A percentile compares a stretch with the other conserved stretches of the same genome.
These are phyloP conservation scores for Solanum aculeatissimum DNA, from an alignment of 305 asterid species.

Conservation along the genomic window DNA sequence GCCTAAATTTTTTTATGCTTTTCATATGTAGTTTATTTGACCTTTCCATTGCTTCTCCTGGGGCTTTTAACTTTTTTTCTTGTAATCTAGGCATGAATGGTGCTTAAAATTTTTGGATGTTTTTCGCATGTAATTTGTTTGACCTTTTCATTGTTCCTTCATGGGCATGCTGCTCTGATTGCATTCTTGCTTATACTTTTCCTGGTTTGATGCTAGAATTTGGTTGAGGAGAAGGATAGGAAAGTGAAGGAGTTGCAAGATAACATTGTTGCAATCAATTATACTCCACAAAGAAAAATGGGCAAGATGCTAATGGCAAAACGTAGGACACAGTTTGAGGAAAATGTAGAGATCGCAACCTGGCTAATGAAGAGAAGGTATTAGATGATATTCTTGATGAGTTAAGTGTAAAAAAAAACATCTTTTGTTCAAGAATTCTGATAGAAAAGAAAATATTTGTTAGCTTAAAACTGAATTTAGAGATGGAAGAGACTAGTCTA, in stretches of 20 bases:
- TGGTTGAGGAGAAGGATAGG: constrained; percentile 96
- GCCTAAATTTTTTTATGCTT: not conserved
- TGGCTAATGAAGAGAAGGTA: constrained; percentile 97
- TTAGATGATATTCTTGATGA: not conserved
- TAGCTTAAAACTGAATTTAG: not conserved
- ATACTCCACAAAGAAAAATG: constrained; percentile 92
- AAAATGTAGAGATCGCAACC: constrained; percentile 90
- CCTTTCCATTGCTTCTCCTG: not conserved
- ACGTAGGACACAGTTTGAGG: constrained; percentile 80
- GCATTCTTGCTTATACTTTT: not conserved
- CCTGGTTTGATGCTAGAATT: constrained; percentile 33
- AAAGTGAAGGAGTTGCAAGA: constrained; percentile 62
- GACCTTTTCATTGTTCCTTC: not conserved
- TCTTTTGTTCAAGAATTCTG: not conserved
- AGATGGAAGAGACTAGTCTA: not conserved
- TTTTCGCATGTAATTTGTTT: not conserved
- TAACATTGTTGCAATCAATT: constrained; percentile 74
- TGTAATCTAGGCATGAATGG: not conserved
- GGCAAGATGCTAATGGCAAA: constrained; percentile 93
- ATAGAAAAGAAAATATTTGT: not conserved
- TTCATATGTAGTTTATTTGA: not conserved
- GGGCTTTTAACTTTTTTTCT: not conserved
- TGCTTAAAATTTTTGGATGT: not conserved
- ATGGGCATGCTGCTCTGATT: not conserved
- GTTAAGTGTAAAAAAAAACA: not conserved